phyloP scores from a whole-genome alignment of 2,329 filamentous ascomycete genomes.

The Thielaviopsis ethacetica region DNA sequence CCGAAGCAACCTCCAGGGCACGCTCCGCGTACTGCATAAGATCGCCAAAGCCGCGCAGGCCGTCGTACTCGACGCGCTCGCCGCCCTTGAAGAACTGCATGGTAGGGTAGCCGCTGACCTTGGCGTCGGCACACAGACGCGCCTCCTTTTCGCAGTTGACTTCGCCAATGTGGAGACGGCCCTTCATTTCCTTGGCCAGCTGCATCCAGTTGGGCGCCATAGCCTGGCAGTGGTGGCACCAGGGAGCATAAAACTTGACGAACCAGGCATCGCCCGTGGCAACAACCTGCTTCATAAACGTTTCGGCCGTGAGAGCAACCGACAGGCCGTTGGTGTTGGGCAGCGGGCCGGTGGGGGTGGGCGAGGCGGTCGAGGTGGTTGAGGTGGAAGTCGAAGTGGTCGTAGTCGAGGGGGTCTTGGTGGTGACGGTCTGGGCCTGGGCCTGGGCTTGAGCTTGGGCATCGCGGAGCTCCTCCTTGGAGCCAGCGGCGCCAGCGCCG shows the following conservation, averaged over 20 bases:
- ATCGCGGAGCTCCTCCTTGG: background rate
- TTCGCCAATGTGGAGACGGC: constrained; percentile 78
- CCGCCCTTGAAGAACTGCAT: constrained; percentile 85
- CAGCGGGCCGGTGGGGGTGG: constrained; percentile 32
- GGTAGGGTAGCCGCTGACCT: constrained; percentile 67
- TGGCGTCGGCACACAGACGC: constrained; percentile 82
- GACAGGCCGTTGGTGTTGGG: constrained; percentile 66
- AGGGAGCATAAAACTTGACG: constrained; percentile 95
- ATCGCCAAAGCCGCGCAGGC: constrained; percentile 81
- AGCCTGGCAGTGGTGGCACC: constrained; percentile 91
- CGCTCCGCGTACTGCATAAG: constrained; percentile 76
- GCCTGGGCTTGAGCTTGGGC: constrained; percentile 2
- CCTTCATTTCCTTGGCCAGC: constrained; percentile 81
- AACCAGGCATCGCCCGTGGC: constrained; percentile 89
- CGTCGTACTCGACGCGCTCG: constrained; percentile 84
- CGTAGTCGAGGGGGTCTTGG: constrained; percentile 13
- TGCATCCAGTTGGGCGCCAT: constrained; percentile 82
- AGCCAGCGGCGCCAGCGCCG: constrained; percentile 7
- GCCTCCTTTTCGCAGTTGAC: constrained; percentile 85
- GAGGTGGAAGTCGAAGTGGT: constrained; percentile 21
- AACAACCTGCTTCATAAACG: constrained; percentile 72
- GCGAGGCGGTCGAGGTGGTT: constrained; percentile 11
- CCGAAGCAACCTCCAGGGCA: constrained; percentile 59
- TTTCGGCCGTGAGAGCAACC: constrained; percentile 61
- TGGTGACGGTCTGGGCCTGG: constrained; percentile 14